These are phyloP conservation scores for Paramecium caudatum DNA, from an alignment of 73 alveolate genomes.

Conservation along the genomic window DNA sequence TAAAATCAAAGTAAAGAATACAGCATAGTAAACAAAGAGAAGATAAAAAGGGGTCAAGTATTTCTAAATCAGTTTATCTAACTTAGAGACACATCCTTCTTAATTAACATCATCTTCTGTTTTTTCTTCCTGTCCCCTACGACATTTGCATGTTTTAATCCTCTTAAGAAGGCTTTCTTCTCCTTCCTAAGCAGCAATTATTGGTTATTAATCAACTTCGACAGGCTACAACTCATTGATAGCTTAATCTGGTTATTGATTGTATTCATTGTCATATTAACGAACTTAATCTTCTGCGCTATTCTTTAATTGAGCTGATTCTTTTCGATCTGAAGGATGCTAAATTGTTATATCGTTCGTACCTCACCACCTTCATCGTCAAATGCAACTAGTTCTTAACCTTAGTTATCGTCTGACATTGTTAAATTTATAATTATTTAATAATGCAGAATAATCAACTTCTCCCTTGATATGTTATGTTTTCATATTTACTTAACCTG, in stretches of 20 bases:
- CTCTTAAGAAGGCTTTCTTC: constrained; percentile 4
- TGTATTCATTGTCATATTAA: no score
- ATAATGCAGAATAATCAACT: not conserved
- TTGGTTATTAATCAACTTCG: no score
- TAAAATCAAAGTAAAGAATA: not conserved
- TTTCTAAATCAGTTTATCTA: not conserved
- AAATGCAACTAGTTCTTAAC: no score
- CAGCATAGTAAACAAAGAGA: constrained; percentile 6
- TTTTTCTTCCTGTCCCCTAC: not conserved
- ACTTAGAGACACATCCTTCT: not conserved
- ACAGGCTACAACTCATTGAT: no score
- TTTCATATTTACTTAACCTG: not conserved
- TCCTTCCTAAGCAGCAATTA: not conserved
- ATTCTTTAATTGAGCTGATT: no score
- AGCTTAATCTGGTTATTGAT: no score
- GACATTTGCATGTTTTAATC: not conserved
- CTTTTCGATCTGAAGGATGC: no score
- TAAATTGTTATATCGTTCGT: no score
- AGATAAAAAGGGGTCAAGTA: constrained; percentile 17
- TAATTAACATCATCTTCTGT: not conserved
- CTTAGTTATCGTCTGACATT: not conserved
- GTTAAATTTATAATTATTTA: no score
- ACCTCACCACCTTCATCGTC: no score
- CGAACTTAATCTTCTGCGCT: no score
- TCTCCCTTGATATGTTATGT: not conserved